phyloP scores from a whole-genome alignment of 352 stramenopile species.

The Pythium folliculosum region DNA sequence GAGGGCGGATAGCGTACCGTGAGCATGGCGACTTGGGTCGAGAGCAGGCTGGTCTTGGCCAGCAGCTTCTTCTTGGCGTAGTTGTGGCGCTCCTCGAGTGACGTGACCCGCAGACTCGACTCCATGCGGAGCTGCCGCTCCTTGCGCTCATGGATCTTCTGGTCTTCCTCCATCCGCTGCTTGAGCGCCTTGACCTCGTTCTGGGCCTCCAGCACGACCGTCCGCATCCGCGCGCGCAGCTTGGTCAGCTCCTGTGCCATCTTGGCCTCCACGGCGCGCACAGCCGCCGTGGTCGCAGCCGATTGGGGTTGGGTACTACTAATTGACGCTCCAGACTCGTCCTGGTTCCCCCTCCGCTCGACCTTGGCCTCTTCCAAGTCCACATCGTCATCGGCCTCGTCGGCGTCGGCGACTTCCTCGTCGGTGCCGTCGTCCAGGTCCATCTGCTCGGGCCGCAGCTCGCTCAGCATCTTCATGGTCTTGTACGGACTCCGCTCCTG shows the following conservation, averaged over 20 bases:
- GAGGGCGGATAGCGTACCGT: slow-evolving; percentile 16
- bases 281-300: slow-evolving; percentile 24
- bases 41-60: slow-evolving; percentile 31
- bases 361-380: slow-evolving; percentile 9
- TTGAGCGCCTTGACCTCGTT: slow-evolving; percentile 49
- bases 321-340: neutral
- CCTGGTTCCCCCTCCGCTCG: slow-evolving; percentile 9
- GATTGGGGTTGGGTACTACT: slow-evolving; percentile 1
- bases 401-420: slow-evolving; percentile 7
- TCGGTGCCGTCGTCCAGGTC: slow-evolving; percentile 14
- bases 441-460: slow-evolving; percentile 18
- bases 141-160: slow-evolving; percentile 34
- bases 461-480: slow-evolving; percentile 27
- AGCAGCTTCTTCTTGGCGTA: slow-evolving; percentile 44
- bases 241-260: slow-evolving; percentile 47
- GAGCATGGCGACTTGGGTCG: slow-evolving; percentile 42
- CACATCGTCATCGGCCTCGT: slow-evolving; percentile 12
- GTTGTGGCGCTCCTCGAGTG: slow-evolving; percentile 52
- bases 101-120: slow-evolving; percentile 41
- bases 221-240: slow-evolving; percentile 54
- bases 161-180: slow-evolving; percentile 44
- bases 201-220: slow-evolving; percentile 50
- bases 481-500: slow-evolving; percentile 24
- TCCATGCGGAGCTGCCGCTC: slow-evolving; percentile 59
- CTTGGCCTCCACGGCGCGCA: slow-evolving; percentile 29